Conservation (phyloP, 1,284 basidiomycete species). For the Schizophyllum amplum region DNA sequence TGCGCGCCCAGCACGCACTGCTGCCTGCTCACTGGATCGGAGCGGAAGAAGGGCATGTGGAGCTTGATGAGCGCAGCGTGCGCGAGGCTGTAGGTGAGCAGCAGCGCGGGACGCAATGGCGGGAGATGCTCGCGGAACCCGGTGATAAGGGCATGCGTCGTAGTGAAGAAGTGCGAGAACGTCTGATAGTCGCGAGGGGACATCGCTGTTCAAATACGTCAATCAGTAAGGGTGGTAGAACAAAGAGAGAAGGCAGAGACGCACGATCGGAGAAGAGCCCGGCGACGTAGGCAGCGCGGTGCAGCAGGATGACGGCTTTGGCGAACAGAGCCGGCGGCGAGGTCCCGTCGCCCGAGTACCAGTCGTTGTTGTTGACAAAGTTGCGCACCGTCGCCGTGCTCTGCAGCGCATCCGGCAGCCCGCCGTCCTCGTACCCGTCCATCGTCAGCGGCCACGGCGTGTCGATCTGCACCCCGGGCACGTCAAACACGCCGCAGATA, state of each 20-base stretch:
- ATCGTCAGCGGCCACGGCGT: conserved; percentile 52
- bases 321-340: conserved; percentile 5
- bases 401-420: not conserved
- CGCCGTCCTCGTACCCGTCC: conserved; percentile 24
- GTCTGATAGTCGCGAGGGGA: conserved; percentile 4
- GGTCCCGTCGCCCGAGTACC: not conserved
- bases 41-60: conserved; percentile 8
- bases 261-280: not conserved
- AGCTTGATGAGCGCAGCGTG: conserved; percentile 12
- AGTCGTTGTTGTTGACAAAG: not conserved
- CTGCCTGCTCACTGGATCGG: conserved; percentile 7
- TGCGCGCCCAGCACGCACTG: conserved; percentile 8
- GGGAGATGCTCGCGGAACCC: conserved; percentile 7
- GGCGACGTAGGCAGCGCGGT: conserved; percentile 7
- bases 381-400: not conserved
- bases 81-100: conserved; percentile 11
- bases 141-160: conserved; percentile 2
- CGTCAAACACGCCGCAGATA: conserved; percentile 35
- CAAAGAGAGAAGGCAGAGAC: no score
- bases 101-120: conserved; percentile 6
- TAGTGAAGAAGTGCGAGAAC: conserved; percentile 1
- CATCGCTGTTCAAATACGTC: not conserved
- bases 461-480: conserved; percentile 40
- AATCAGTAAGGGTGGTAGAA: no score
- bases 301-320: conserved; percentile 11